Evolutionary conservation across 2,329 filamentous ascomycete species (phyloP).

Genomic region (Dactylellina drechsleri): DNA sequence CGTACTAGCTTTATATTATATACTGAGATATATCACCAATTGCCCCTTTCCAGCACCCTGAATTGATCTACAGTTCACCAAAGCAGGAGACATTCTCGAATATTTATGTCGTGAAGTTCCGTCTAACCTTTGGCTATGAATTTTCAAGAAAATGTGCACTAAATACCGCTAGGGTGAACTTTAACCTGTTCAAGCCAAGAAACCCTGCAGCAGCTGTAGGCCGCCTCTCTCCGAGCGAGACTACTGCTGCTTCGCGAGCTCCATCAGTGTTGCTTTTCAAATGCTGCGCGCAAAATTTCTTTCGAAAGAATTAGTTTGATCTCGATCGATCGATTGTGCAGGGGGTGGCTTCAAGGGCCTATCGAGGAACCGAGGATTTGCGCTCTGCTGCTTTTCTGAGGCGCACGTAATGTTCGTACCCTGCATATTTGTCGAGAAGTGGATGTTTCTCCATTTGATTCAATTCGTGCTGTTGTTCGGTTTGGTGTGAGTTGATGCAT

Average conservation of each 20-base stretch:
- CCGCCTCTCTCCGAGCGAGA: slow-evolving; percentile 2
- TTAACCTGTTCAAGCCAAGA: not conserved
- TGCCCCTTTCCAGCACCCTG: slow-evolving; percentile 15
- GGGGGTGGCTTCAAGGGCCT: slow-evolving; percentile 6
- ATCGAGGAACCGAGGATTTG: slow-evolving; percentile 10
- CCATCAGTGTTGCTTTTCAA: no score
- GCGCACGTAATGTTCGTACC: slow-evolving; percentile 36
- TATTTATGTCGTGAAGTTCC: slow-evolving; percentile 1
- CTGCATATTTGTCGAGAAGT: slow-evolving; percentile 6
- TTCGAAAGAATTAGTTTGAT: not conserved
- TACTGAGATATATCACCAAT: not conserved
- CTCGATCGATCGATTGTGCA: slow-evolving; percentile 18
- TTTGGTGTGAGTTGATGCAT: no score
- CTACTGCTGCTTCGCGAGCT: slow-evolving; percentile 12
- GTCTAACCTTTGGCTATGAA: not conserved
- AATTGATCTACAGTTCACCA: slow-evolving; percentile 18
- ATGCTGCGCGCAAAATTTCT: no score
- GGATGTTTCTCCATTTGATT: not conserved
- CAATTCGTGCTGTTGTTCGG: not conserved
- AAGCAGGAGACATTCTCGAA: slow-evolving; percentile 34
- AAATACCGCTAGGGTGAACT: not conserved
- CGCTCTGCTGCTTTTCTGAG: slow-evolving; percentile 5
- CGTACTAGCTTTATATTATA: not conserved
- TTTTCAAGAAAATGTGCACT: not conserved
- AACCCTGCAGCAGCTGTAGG: slow-evolving; percentile 33